These are phyloP conservation scores for Trypanosoma congolense DNA, from an alignment of 208 protist species.

Conservation along the genomic window DNA sequence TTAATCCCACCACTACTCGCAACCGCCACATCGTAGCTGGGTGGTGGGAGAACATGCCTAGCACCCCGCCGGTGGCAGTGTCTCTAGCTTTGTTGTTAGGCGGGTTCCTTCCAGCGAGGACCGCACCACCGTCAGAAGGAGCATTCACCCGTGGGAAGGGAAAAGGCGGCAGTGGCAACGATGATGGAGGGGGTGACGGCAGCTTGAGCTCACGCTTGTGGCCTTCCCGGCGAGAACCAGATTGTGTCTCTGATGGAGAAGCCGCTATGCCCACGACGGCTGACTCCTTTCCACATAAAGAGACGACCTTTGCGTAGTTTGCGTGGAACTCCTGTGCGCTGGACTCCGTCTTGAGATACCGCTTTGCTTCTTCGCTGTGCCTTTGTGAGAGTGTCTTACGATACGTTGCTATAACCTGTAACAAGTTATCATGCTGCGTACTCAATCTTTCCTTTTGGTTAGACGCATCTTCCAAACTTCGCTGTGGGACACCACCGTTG, in stretches of 20 bases:
- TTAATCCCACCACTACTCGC: too few species aligned
- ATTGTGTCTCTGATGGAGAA: too few species aligned
- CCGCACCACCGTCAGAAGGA: background rate
- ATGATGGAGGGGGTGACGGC: background rate
- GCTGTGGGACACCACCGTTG: background rate
- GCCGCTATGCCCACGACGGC: too few species aligned
- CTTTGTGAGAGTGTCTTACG: background rate
- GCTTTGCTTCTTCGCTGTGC: conserved; percentile 4
- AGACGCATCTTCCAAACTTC: background rate
- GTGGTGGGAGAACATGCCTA: background rate
- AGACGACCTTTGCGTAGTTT: conserved; percentile 2
- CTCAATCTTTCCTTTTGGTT: conserved; percentile 1
- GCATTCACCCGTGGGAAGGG: background rate
- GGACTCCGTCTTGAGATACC: conserved; percentile 4
- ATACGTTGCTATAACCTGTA: conserved; percentile 2
- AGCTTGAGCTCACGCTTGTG: too few species aligned
- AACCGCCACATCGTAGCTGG: too few species aligned
- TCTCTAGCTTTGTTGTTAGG: background rate
- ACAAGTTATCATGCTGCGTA: conserved; percentile 9
- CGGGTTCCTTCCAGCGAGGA: background rate
- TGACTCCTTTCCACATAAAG: background rate
- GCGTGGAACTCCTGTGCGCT: conserved; percentile 7
- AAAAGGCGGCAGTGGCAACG: background rate
- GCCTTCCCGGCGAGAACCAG: too few species aligned
- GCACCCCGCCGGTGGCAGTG: background rate